Conservation (phyloP, 2,329 filamentous ascomycete species). For the Monosporascus cannonballus region DNA sequence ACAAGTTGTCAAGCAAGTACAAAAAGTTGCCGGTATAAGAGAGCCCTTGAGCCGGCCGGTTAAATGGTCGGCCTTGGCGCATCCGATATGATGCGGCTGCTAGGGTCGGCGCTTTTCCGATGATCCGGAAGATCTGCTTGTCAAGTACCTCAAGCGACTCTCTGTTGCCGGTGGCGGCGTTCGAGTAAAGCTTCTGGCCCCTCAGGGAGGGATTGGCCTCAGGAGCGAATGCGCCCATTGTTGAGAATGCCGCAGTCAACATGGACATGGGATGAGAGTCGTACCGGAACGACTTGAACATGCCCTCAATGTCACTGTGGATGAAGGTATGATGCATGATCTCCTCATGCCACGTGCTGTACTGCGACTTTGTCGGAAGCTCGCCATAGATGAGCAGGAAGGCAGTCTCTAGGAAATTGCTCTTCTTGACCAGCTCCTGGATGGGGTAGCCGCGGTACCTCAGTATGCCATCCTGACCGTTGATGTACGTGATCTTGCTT, state of each 20-base stretch:
- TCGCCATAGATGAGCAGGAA: conserved; percentile 47
- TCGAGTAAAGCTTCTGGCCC: conserved; percentile 44
- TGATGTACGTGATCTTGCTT: conserved; percentile 46
- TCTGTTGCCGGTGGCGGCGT: conserved; percentile 34
- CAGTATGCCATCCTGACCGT: conserved; percentile 44
- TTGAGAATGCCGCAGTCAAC: conserved; percentile 43
- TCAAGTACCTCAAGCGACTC: conserved; percentile 38
- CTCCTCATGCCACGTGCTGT: conserved; percentile 37
- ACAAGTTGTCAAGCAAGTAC: conserved; percentile 46
- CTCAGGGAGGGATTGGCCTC: conserved; percentile 44
- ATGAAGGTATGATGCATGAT: conserved; percentile 46
- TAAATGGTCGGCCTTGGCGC: conserved; percentile 45
- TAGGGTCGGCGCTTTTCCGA: conserved; percentile 45
- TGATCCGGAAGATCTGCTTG: conserved; percentile 46
- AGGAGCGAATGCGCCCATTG: conserved; percentile 42
- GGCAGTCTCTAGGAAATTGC: conserved; percentile 43
- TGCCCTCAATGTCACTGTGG: conserved; percentile 42
- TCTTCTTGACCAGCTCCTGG: conserved; percentile 42
- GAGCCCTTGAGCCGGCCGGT: conserved; percentile 39
- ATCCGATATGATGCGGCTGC: conserved; percentile 47
- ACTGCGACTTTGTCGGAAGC: conserved; percentile 37
- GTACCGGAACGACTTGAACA: conserved; percentile 45
- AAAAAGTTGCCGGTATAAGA: conserved; percentile 51
- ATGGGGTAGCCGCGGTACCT: conserved; percentile 48
- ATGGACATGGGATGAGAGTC: conserved; percentile 49